These are phyloP conservation scores for Tylopilus sp. DNA, from an alignment of 768 basidiomycete species.

Conservation along the genomic window DNA sequence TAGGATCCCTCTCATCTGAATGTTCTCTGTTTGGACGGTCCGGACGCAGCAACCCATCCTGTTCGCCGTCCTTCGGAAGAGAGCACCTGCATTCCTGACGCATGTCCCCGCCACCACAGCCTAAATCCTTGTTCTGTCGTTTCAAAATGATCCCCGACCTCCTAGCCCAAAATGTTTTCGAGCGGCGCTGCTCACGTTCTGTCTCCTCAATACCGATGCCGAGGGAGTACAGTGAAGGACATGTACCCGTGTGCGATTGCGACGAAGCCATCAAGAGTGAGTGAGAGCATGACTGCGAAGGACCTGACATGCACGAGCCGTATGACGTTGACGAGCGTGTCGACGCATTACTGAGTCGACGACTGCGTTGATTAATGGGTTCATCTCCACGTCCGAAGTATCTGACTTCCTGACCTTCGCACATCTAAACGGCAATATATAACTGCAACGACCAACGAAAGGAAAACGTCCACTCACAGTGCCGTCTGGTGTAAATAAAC, in stretches of 20 bases:
- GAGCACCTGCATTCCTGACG: background rate
- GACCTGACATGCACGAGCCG: conserved; percentile 19
- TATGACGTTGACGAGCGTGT: conserved; percentile 16
- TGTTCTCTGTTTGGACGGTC: background rate
- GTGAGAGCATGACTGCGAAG: conserved; percentile 20
- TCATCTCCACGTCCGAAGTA: background rate
- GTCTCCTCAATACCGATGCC: conserved; percentile 24
- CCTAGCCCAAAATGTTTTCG: conserved; percentile 19
- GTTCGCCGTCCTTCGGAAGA: background rate
- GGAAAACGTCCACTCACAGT: conserved; percentile 5
- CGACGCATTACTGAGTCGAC: conserved; percentile 22
- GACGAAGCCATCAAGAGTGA: conserved; percentile 14
- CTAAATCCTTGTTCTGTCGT: conserved; percentile 4
- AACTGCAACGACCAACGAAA: background rate
- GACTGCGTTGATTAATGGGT: background rate
- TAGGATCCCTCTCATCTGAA: background rate
- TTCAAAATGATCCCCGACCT: conserved; percentile 12
- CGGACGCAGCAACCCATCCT: background rate
- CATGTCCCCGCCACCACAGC: background rate
- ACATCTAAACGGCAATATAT: background rate
- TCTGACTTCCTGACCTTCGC: background rate
- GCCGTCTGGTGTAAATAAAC: background rate
- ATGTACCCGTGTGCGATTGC: conserved; percentile 13
- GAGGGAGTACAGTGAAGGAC: conserved; percentile 17
- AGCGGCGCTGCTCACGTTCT: conserved; percentile 21